phyloP scores from a whole-genome alignment of 2,329 filamentous ascomycete species.

The Colletotrichum liaoningense region DNA sequence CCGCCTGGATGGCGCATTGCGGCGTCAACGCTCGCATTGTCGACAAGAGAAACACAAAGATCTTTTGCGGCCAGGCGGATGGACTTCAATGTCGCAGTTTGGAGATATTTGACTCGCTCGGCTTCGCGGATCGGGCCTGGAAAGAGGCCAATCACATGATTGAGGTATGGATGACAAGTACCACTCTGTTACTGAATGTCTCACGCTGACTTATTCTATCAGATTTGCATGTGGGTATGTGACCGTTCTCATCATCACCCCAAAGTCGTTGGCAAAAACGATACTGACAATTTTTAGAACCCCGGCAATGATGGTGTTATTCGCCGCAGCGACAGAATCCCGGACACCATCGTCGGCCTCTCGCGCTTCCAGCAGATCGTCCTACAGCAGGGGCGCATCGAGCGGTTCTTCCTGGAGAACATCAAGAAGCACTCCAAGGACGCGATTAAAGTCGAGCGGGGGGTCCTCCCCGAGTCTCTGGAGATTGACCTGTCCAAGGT shows the following conservation, averaged over 20 bases:
- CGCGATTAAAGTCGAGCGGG: conserved; percentile 66
- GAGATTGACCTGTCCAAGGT: conserved; percentile 62
- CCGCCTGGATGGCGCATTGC: conserved; percentile 54
- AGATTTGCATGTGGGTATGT: conserved; percentile 36
- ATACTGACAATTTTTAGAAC: conserved; percentile 60
- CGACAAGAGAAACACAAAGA: conserved; percentile 55
- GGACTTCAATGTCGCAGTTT: conserved; percentile 71
- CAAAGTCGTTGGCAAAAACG: not conserved
- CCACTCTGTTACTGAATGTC: conserved; percentile 4
- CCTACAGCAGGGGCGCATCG: conserved; percentile 78
- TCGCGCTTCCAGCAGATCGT: conserved; percentile 74
- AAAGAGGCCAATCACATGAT: conserved; percentile 76
- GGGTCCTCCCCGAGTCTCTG: conserved; percentile 67
- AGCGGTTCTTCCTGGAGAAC: conserved; percentile 73
- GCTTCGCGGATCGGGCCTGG: conserved; percentile 72
- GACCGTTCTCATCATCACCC: not conserved
- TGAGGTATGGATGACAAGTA: conserved; percentile 59
- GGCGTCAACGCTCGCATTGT: conserved; percentile 55
- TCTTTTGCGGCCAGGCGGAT: conserved; percentile 58
- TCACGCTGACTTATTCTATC: conserved; percentile 5
- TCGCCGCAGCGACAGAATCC: conserved; percentile 67
- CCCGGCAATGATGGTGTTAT: conserved; percentile 69
- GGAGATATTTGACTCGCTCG: conserved; percentile 81
- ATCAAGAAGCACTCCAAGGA: conserved; percentile 64
- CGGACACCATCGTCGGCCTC: conserved; percentile 71